Evolutionary conservation across 306 rosid species (phyloP).

Genomic region (Quercus gilva): DNA sequence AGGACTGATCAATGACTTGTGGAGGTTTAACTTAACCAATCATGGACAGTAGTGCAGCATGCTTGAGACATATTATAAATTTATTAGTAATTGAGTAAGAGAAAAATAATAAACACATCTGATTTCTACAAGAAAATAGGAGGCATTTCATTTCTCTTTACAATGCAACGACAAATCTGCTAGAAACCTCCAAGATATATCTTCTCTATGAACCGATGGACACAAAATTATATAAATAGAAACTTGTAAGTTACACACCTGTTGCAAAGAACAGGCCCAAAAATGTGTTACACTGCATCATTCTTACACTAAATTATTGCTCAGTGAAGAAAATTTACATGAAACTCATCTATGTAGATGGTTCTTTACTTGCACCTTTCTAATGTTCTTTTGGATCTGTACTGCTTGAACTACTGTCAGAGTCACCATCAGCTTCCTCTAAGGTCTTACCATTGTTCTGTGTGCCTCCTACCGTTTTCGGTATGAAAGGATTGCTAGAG

Average conservation of each 20-base stretch:
- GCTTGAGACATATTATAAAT: too few species aligned
- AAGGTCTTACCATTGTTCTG: slow-evolving; percentile 33
- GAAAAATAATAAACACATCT: neutral
- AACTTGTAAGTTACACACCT: neutral
- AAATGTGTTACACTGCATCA: slow-evolving; percentile 15
- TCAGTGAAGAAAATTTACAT: neutral
- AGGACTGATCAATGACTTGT: neutral
- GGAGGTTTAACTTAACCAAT: too few species aligned
- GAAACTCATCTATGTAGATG: neutral
- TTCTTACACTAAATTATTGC: neutral
- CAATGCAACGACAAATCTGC: slow-evolving; percentile 5
- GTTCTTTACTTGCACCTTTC: slow-evolving; percentile 26
- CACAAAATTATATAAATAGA: neutral
- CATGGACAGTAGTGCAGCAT: too few species aligned
- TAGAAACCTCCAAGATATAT: neutral
- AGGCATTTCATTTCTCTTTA: neutral
- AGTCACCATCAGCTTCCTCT: slow-evolving; percentile 40
- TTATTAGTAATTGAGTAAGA: neutral
- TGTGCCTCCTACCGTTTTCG: slow-evolving; percentile 36
- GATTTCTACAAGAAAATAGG: neutral
- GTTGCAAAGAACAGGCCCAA: slow-evolving; percentile 15
- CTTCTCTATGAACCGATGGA: neutral
- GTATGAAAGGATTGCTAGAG: slow-evolving; percentile 22
- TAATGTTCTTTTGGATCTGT: slow-evolving; percentile 28
- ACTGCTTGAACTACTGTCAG: slow-evolving; percentile 50